These are phyloP conservation scores for Dichotomocladium elegans DNA, from an alignment of 371 early-diverging fungal species.

Conservation along the genomic window DNA sequence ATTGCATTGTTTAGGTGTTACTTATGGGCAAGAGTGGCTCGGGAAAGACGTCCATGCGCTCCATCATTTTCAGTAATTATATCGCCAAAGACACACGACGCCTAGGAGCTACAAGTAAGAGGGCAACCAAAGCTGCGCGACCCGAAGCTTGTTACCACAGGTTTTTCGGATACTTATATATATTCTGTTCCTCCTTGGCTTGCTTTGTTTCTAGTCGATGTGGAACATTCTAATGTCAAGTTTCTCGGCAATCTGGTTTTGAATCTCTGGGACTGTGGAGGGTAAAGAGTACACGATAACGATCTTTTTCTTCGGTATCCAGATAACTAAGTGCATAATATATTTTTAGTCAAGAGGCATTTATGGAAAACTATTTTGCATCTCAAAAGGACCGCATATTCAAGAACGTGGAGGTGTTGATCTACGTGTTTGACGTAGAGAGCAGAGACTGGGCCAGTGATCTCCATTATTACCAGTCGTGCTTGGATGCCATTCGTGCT, in stretches of 20 bases:
- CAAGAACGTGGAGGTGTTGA: constrained; percentile 95
- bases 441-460: constrained; percentile 88
- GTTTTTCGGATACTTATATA: no score
- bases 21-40: constrained; percentile 97
- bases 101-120: constrained; percentile 91
- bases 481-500: constrained; percentile 76
- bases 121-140: no score
- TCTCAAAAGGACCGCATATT: constrained; percentile 92
- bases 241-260: constrained; percentile 92
- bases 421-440: constrained; percentile 97
- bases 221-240: constrained; percentile 93
- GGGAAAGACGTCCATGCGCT: constrained; percentile 98
- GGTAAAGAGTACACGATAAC: constrained; percentile 38
- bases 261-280: constrained; percentile 95
- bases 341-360: constrained; percentile 79
- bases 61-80: constrained; percentile 96
- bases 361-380: constrained; percentile 95
- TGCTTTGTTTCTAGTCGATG: constrained; percentile 83
- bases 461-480: constrained; percentile 86
- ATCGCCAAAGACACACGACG: constrained; percentile 92
- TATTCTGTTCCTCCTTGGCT: no score
- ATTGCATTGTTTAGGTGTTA: constrained; percentile 68
- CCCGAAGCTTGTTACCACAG: no score
- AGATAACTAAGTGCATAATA: no score
- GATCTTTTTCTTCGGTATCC: background rate